Conservation (phyloP, 192 early-diverging fungal genomes). For the Polychytrium aggregatum region DNA sequence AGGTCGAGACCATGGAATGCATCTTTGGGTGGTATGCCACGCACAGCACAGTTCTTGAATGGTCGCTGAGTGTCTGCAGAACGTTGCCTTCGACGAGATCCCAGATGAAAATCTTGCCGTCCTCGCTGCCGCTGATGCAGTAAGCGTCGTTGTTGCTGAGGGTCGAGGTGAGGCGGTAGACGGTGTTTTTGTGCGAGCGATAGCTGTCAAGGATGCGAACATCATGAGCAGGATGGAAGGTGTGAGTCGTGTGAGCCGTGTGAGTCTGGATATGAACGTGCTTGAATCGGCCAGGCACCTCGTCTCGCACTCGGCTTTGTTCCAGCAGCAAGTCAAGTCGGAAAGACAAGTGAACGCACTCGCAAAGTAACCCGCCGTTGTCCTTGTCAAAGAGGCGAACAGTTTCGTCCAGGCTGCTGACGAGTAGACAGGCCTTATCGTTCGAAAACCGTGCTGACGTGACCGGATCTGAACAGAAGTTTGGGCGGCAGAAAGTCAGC, state of each 20-base stretch:
- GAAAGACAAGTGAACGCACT: conserved; percentile 32
- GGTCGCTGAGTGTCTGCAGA: conserved; percentile 33
- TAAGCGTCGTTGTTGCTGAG: conserved; percentile 57
- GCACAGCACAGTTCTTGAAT: conserved; percentile 49
- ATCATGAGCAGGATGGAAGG: background rate
- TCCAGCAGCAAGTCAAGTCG: background rate
- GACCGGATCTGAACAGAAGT: conserved; percentile 53
- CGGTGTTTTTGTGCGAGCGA: conserved; percentile 67
- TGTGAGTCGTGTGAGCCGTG: too few species aligned
- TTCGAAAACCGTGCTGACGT: conserved; percentile 58
- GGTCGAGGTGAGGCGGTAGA: conserved; percentile 66
- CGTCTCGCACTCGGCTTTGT: too few species aligned
- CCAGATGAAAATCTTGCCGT: conserved; percentile 79
- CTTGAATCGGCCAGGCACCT: too few species aligned
- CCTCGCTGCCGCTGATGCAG: conserved; percentile 82
- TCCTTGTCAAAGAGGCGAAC: conserved; percentile 77
- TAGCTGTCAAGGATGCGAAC: conserved; percentile 28
- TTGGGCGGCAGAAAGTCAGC: too few species aligned
- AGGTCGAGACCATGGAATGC: conserved; percentile 49
- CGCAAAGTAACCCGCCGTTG: conserved; percentile 58
- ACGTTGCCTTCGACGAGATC: conserved; percentile 57
- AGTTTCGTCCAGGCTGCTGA: conserved; percentile 62
- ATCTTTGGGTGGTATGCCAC: conserved; percentile 58
- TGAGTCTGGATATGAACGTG: too few species aligned
- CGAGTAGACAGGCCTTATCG: conserved; percentile 64